Conservation (phyloP, 257 asterid species). For the Cruciata laevipes region DNA sequence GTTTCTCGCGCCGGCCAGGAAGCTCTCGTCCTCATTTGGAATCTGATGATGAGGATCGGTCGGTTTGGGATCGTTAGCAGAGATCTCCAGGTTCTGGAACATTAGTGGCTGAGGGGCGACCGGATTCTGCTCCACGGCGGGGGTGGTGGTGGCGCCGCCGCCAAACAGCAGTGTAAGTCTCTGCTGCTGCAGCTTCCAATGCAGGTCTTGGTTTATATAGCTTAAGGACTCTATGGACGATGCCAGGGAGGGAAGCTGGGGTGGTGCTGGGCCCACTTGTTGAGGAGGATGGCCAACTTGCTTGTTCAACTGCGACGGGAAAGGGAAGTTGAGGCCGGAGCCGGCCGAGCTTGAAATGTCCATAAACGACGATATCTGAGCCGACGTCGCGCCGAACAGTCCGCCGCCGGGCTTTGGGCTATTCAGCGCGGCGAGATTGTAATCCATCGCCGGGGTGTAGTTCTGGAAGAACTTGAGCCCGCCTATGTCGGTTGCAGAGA, state of each 20-base stretch:
- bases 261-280: constrained; percentile 30
- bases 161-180: constrained; percentile 58
- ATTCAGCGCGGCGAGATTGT: constrained; percentile 47
- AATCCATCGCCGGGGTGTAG: constrained; percentile 76
- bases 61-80: background rate
- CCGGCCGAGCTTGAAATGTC: constrained; percentile 37
- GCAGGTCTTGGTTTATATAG: constrained; percentile 78
- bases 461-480: constrained; percentile 67
- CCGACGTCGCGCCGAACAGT: constrained; percentile 4
- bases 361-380: constrained; percentile 38
- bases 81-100: constrained; percentile 49
- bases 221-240: constrained; percentile 79
- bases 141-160: background rate
- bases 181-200: constrained; percentile 82
- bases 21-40: constrained; percentile 7
- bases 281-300: constrained; percentile 30
- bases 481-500: constrained; percentile 28
- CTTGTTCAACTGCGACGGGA: background rate
- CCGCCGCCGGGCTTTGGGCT: constrained; percentile 18
- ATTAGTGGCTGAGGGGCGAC: constrained; percentile 61
- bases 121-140: constrained; percentile 1
- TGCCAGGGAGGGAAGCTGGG: constrained; percentile 31
- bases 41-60: background rate
- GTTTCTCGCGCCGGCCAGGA: constrained; percentile 26
- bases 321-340: constrained; percentile 45